Evolutionary conservation across 1,139 yeast species (phyloP).

Genomic region (Nematodospora anomalae): DNA sequence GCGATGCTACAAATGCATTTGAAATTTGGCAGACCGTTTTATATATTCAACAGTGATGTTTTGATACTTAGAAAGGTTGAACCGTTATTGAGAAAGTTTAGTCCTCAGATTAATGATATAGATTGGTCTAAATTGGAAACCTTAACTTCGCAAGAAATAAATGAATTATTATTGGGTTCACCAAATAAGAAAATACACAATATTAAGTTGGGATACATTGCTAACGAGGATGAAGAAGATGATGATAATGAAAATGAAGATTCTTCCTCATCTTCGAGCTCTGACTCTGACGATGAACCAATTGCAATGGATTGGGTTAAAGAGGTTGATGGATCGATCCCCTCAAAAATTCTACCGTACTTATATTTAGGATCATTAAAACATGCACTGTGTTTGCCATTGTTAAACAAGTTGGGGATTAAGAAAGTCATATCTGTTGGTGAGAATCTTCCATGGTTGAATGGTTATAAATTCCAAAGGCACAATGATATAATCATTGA

Average conservation of each 20-base stretch:
- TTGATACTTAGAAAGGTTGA: constrained; percentile 64
- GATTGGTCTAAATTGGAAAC: constrained; percentile 29
- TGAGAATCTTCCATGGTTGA: constrained; percentile 68
- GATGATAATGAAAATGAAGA: constrained; percentile 3
- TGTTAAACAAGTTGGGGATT: constrained; percentile 68
- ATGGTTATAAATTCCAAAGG: constrained; percentile 30
- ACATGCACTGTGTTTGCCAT: constrained; percentile 74
- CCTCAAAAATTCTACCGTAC: constrained; percentile 77
- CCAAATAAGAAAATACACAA: constrained; percentile 15
- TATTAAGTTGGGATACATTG: constrained; percentile 14
- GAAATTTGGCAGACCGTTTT: constrained; percentile 73
- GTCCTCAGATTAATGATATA: constrained; percentile 40
- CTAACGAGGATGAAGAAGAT: constrained; percentile 6
- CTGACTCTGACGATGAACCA: constrained; percentile 11
- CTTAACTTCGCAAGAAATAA: constrained; percentile 33
- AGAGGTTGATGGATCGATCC: constrained; percentile 61
- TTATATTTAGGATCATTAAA: constrained; percentile 80
- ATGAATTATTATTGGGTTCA: constrained; percentile 32
- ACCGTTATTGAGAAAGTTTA: constrained; percentile 52
- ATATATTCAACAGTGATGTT: constrained; percentile 77
- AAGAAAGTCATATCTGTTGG: constrained; percentile 84
- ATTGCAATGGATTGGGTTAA: constrained; percentile 35
- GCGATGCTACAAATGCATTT: constrained; percentile 61
- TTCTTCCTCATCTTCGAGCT: constrained; percentile 3
- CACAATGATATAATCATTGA: constrained; percentile 26